These are phyloP conservation scores for Psilocybe sp. DNA, from an alignment of 768 basidiomycete species.

Conservation along the genomic window DNA sequence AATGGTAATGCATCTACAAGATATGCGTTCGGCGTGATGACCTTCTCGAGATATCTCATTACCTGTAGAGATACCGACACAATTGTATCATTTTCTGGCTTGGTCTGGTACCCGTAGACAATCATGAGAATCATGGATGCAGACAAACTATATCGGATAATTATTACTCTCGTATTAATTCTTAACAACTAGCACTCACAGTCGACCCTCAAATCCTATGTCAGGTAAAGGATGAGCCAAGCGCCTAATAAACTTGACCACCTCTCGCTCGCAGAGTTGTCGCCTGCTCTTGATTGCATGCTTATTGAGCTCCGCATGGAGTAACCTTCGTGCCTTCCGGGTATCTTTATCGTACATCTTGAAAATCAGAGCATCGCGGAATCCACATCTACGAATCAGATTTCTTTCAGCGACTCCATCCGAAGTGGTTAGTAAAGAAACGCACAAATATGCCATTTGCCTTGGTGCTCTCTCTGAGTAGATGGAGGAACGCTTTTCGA, in stretches of 20 bases:
- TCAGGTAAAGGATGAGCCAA: not conserved
- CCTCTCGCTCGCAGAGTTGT: not conserved
- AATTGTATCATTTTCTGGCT: conserved; percentile 26
- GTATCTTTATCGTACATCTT: not conserved
- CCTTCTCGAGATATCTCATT: not conserved
- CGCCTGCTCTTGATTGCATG: not conserved
- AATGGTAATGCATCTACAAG: conserved; percentile 7
- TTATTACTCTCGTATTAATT: too few relatives aligned
- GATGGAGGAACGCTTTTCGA: conserved; percentile 6
- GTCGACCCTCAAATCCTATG: too few relatives aligned
- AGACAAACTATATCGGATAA: conserved; percentile 5
- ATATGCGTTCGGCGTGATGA: conserved; percentile 3
- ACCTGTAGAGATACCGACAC: conserved; percentile 10
- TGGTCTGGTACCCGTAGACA: conserved; percentile 33
- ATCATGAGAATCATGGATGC: conserved; percentile 30
- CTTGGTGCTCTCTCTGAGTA: conserved; percentile 5
- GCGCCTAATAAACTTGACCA: not conserved
- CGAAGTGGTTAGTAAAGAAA: not conserved
- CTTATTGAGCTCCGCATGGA: conserved; percentile 2
- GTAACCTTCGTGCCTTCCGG: not conserved
- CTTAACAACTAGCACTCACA: too few relatives aligned
- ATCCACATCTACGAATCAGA: not conserved
- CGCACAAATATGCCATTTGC: conserved; percentile 4
- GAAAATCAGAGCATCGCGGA: not conserved
- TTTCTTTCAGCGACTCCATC: not conserved